Conservation (phyloP, 164 flowering plant species). For the Sextonia rubra region DNA sequence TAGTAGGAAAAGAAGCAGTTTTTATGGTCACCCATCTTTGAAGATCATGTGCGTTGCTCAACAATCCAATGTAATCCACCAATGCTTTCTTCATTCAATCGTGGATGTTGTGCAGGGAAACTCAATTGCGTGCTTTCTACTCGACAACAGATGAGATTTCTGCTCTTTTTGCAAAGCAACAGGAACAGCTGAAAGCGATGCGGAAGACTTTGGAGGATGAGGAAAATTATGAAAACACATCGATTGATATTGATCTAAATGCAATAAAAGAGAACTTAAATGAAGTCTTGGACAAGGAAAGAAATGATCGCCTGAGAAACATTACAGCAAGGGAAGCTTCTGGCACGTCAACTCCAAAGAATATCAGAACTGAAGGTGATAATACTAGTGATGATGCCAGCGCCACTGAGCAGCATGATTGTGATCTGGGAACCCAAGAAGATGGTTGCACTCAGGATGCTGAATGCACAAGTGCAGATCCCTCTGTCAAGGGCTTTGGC, state of each 20-base stretch:
- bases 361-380: constrained; percentile 23
- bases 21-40: too few relatives aligned
- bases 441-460: constrained; percentile 67
- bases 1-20: too few relatives aligned
- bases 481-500: constrained; percentile 56
- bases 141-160: constrained; percentile 96
- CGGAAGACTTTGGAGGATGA: constrained; percentile 93
- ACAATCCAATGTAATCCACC: too few relatives aligned
- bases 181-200: constrained; percentile 93
- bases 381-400: constrained; percentile 59
- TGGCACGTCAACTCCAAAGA: constrained; percentile 43
- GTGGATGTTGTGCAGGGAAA: constrained; percentile 57
- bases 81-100: too few relatives aligned
- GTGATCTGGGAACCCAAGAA: constrained; percentile 54
- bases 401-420: constrained; percentile 81
- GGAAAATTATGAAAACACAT: constrained; percentile 70
- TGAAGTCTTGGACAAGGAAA: constrained; percentile 21
- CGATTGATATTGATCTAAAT: constrained; percentile 53
- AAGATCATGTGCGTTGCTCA: too few relatives aligned
- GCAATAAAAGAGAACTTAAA: constrained; percentile 14
- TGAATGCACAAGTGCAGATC: constrained; percentile 58
- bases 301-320: constrained; percentile 18
- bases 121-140: constrained; percentile 93
- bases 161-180: constrained; percentile 73
- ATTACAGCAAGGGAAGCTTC: constrained; percentile 38